These are phyloP conservation scores for Mucor mucedo DNA, from an alignment of 371 early-diverging fungal species.

Conservation along the genomic window DNA sequence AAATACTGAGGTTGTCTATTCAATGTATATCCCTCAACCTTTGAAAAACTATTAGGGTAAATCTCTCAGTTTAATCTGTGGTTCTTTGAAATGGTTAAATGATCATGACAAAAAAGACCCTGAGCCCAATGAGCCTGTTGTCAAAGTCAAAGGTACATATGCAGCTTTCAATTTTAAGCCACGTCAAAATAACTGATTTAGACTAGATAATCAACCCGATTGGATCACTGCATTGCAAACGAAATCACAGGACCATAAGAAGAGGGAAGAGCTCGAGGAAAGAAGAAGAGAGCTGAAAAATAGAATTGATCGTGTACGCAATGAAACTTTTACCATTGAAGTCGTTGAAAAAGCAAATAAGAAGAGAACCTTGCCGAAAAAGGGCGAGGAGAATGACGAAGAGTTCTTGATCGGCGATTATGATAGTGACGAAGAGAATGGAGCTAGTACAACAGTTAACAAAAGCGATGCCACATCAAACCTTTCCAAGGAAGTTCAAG, in stretches of 20 bases:
- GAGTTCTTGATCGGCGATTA: constrained; percentile 73
- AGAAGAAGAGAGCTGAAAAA: constrained; percentile 29
- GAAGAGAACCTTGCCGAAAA: constrained; percentile 5
- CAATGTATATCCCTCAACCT: neutral
- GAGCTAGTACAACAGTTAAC: constrained; percentile 4
- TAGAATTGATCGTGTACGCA: constrained; percentile 39
- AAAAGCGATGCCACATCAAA: constrained; percentile 22
- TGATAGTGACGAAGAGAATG: constrained; percentile 61
- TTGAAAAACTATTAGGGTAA: constrained; percentile 65
- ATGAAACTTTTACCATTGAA: constrained; percentile 7
- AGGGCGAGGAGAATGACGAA: constrained; percentile 35
- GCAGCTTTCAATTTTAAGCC: too few relatives aligned
- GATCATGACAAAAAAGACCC: constrained; percentile 44
- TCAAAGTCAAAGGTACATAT: constrained; percentile 8
- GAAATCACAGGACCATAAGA: constrained; percentile 19
- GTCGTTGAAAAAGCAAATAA: constrained; percentile 17
- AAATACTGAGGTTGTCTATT: neutral
- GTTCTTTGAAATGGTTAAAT: constrained; percentile 82
- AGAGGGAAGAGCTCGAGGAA: constrained; percentile 18
- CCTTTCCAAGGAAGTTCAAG: constrained; percentile 61
- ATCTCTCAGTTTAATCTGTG: constrained; percentile 86
- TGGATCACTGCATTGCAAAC: constrained; percentile 46
- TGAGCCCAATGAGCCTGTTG: neutral
- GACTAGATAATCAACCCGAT: constrained; percentile 42
- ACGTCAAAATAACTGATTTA: too few relatives aligned